Conservation (phyloP, 148 eudicot genomes). For the Amaranthus cruentus region DNA sequence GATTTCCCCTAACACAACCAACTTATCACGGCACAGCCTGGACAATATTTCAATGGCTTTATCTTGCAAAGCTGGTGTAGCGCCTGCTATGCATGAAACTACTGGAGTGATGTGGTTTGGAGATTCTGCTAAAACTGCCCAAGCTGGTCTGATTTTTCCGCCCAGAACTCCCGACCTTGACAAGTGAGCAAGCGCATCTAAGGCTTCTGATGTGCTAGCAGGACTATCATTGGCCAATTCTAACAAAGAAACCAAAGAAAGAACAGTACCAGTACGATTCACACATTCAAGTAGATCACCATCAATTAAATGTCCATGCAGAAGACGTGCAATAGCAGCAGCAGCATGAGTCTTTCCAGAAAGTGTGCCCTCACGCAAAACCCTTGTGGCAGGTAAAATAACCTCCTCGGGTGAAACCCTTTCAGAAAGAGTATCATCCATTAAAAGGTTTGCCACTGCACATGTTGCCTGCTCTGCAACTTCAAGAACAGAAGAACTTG, state of each 20-base stretch:
- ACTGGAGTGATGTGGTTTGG: conserved; percentile 62
- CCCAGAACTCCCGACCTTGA: conserved; percentile 52
- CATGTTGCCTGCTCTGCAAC: conserved; percentile 93
- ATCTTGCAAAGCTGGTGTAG: conserved; percentile 66
- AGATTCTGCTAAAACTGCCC: conserved; percentile 75
- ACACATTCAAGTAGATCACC: conserved; percentile 60
- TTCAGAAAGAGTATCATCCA: conserved; percentile 67
- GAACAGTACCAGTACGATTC: conserved; percentile 77
- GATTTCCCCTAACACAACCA: conserved; percentile 56
- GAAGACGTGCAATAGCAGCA: conserved; percentile 87
- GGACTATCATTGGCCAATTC: conserved; percentile 54
- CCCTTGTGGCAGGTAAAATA: conserved; percentile 81
- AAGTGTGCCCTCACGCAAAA: conserved; percentile 69
- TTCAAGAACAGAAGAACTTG: conserved; percentile 64
- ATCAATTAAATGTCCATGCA: conserved; percentile 54
- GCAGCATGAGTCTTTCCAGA: conserved; percentile 85
- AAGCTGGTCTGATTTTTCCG: conserved; percentile 64
- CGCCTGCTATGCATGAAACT: conserved; percentile 68
- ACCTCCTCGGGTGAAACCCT: conserved; percentile 70
- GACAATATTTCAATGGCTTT: conserved; percentile 89
- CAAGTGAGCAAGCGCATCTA: conserved; percentile 79
- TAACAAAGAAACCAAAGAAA: conserved; percentile 72
- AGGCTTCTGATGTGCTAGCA: conserved; percentile 64
- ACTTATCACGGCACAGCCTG: conserved; percentile 62
- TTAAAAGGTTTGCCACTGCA: conserved; percentile 80